A percentile compares a stretch with the other conserved stretches of the same genome.
These are phyloP conservation scores for Clavulina sp. DNA, from an alignment of 768 basidiomycete species.

Conservation along the genomic window DNA sequence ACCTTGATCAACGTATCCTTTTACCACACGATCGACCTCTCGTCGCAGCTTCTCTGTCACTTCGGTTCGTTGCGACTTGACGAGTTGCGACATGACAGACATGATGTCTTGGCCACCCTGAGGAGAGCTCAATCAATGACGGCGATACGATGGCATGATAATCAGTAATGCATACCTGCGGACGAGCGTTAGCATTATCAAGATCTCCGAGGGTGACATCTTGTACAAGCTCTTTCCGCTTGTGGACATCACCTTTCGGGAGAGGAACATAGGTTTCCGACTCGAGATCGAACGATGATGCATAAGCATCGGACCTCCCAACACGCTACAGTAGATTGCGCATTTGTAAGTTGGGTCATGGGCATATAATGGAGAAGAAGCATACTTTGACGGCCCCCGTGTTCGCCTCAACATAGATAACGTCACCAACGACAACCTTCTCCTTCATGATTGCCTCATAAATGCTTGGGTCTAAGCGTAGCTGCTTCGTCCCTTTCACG, in stretches of 20 bases:
- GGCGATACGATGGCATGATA: neutral
- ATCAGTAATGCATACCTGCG: conserved; percentile 32
- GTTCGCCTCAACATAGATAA: conserved; percentile 86
- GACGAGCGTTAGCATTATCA: conserved; percentile 90
- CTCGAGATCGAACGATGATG: conserved; percentile 92
- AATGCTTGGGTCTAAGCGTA: conserved; percentile 83
- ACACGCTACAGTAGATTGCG: conserved; percentile 59
- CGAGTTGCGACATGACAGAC: conserved; percentile 84
- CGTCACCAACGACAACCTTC: conserved; percentile 90
- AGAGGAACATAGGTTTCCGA: conserved; percentile 96
- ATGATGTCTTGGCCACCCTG: conserved; percentile 91
- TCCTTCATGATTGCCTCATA: conserved; percentile 97
- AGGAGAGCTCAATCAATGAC: neutral
- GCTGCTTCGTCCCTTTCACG: conserved; percentile 82
- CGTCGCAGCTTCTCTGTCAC: conserved; percentile 89
- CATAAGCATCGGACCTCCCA: conserved; percentile 92
- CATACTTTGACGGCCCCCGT: conserved; percentile 87
- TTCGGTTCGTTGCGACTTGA: conserved; percentile 86
- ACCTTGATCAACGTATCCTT: conserved; percentile 94
- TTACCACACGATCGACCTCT: conserved; percentile 96
- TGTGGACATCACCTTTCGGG: conserved; percentile 93
- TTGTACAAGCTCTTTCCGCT: conserved; percentile 87
- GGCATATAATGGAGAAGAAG: neutral
- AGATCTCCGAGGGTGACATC: conserved; percentile 90
- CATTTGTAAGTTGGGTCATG: conserved; percentile 1